Base-by-base conservation (phyloP, 2,329 filamentous ascomycete genomes). In the Botryotinia globosa region DNA sequence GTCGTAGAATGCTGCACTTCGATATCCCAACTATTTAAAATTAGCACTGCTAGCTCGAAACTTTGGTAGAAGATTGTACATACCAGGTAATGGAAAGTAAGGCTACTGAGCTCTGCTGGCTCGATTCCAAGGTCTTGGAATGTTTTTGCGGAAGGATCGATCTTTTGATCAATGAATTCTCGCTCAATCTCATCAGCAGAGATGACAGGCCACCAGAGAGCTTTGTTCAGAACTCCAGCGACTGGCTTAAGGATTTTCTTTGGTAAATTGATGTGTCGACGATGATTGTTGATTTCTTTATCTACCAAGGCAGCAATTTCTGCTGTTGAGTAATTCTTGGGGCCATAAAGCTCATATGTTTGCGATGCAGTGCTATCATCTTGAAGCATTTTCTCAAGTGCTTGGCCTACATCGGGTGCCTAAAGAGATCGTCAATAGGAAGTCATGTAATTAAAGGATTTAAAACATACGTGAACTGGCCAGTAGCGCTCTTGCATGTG, bases 61-160 rank as follows among this genome's bases (percentile, higher is more conserved):
- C 22, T 42, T 42, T 12, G n/a, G n/a, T 12, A 6, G 37, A 32
- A 72, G 29, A 63, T n/a, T 16, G 64, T 51, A 37, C 39, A 84
- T 86, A 96, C 94, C 86, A 98, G 83, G 84, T 99, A 99, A 83
- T 97, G 92, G 84, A 95, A 98, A 77, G 94, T 97, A 82, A 94
- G 90, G 82, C 92, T 91, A 82, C 88, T 90, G 79, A 98, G 88
- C 76, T 98, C 94, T 64, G 90, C 92, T 44, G 95, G 93, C 83
- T 94, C 92, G 76, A 99, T 97, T 74, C 89, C 93, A 64, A 99
- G 87, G 81, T 98, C 94, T 83, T 92, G 92, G 85, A 98, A 97
- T 2, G 96, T 98, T 88, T 98, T 98, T 76, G 96, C 96, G 48
- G 87, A 89, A 73, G 90, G 90, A 82, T 99, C 96, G 80, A 99